phyloP scores from a whole-genome alignment of 202 grass and related monocot genomes.

The Carex arenaria region DNA sequence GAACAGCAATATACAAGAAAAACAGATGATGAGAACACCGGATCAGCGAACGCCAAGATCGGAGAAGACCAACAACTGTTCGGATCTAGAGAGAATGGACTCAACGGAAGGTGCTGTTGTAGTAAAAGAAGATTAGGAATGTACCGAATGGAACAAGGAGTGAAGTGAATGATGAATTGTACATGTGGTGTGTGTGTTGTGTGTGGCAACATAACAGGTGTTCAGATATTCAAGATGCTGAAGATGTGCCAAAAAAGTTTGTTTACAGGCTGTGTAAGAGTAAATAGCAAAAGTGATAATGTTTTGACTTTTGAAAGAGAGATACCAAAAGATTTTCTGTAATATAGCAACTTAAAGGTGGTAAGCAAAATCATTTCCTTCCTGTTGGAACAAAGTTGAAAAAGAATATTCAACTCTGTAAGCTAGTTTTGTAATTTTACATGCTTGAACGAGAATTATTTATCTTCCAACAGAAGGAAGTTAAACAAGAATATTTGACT shows the following conservation, averaged over 20 bases:
- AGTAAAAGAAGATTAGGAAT: conserved; percentile 53
- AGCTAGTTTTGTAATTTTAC: conserved; percentile 4
- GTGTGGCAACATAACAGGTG: conserved; percentile 95
- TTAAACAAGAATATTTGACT: neutral
- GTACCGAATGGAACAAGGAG: conserved; percentile 83
- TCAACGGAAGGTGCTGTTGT: conserved; percentile 46
- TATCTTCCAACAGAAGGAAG: neutral
- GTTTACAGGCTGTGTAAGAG: conserved; percentile 52
- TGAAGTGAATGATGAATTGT: conserved; percentile 89
- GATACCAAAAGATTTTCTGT: neutral
- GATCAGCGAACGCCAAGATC: no score
- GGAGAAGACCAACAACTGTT: conserved; percentile 50
- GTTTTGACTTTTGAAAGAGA: neutral
- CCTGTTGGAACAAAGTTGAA: neutral
- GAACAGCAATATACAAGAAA: no score
- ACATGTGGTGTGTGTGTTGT: conserved; percentile 74
- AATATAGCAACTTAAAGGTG: neutral
- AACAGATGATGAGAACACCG: no score
- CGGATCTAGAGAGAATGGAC: conserved; percentile 20
- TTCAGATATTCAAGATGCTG: conserved; percentile 60
- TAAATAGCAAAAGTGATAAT: neutral
- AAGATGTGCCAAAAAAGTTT: conserved; percentile 72
- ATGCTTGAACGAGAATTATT: neutral
- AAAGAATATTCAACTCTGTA: neutral
- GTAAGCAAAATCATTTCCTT: neutral